phyloP scores from a whole-genome alignment of 2,329 filamentous ascomycete genomes.

The Colletotrichum gloeosporioides region DNA sequence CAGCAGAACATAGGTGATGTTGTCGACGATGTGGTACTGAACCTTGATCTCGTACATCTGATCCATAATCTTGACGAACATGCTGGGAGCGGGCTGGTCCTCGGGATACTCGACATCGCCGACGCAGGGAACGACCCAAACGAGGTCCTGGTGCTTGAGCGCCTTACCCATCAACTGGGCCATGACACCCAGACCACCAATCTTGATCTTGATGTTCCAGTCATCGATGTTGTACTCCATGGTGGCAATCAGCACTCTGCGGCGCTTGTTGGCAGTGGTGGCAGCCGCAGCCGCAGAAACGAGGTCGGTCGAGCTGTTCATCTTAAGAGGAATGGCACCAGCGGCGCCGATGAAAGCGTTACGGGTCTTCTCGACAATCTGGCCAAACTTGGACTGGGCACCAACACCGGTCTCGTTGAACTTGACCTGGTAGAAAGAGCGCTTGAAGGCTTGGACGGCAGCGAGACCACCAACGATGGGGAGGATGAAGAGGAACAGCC shows the following conservation, averaged over 20 bases:
- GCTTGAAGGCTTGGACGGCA: constrained; percentile 60
- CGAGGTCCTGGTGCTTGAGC: constrained; percentile 67
- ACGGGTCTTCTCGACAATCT: constrained; percentile 29
- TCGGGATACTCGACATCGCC: constrained; percentile 68
- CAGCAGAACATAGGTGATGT: constrained; percentile 72
- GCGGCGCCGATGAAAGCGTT: constrained; percentile 29
- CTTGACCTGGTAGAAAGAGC: constrained; percentile 58
- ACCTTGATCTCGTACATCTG: constrained; percentile 66
- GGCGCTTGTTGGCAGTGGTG: constrained; percentile 33
- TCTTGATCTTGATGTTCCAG: constrained; percentile 75
- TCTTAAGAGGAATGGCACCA: constrained; percentile 30
- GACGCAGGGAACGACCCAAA: constrained; percentile 68
- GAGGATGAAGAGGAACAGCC: constrained; percentile 55
- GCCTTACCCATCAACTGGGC: constrained; percentile 72
- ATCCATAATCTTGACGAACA: constrained; percentile 66
- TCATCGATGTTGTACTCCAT: constrained; percentile 78
- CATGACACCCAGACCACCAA: constrained; percentile 74
- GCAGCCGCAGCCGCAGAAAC: constrained; percentile 27
- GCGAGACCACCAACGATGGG: constrained; percentile 54
- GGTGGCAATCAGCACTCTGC: constrained; percentile 72
- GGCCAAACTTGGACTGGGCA: constrained; percentile 61
- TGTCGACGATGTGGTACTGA: constrained; percentile 67
- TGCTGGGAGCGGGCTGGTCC: constrained; percentile 63
- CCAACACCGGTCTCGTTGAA: constrained; percentile 18
- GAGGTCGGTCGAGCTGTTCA: constrained; percentile 18